Base-by-base conservation (phyloP, 352 stramenopile species). In the Globisporangium nagaii region DNA sequence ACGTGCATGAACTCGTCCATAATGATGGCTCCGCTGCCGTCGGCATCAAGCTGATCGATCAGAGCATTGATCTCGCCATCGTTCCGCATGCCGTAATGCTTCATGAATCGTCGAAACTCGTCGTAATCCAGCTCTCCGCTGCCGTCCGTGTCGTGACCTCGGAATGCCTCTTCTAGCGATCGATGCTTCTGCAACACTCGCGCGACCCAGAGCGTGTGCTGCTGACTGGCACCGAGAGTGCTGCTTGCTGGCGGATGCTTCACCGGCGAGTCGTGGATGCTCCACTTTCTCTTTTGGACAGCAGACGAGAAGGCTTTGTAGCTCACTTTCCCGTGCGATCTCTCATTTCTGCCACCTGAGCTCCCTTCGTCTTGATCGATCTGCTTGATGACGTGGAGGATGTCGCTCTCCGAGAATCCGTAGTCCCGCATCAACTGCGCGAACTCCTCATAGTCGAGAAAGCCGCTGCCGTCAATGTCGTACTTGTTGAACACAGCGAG, bases 71-170 rank as follows among this genome's bases (percentile, higher is more conserved):
- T 79, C 13, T 65, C 58, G 20, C 68, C 47, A 42, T 60, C 64
- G 8, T 71, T 53, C 12, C 66, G 68, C 32, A 79, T 60, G 6
- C 73, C 72, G 22, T 68, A 81, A 46, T 81, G 71, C 19, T 72
- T 71, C 65, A 87, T 73, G 41, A 87, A 71, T 2, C 60, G 59
- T 3, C 63, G 59, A 49, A 87, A 83, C 42, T 79, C 73, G 34
- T 82, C 63, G 35, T 74, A 58, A 22, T 79, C 58, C 3, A 83
- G 47, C 48, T 87, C 59, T 2, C 71, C 69, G 24, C 60, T 82
- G 9, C 61, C 63, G 44, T 85, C 71, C 0, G 52, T 44, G 47
- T 84, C 65, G 39, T 67, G 65, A 15, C 63, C 52, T 3, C 54
- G 52, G 39, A 86, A 84, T 6, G 62, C 58, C 2, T 70, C 63